These are phyloP conservation scores for Fusarium zealandicum DNA, from an alignment of 2,329 filamentous ascomycete species.

Conservation along the genomic window DNA sequence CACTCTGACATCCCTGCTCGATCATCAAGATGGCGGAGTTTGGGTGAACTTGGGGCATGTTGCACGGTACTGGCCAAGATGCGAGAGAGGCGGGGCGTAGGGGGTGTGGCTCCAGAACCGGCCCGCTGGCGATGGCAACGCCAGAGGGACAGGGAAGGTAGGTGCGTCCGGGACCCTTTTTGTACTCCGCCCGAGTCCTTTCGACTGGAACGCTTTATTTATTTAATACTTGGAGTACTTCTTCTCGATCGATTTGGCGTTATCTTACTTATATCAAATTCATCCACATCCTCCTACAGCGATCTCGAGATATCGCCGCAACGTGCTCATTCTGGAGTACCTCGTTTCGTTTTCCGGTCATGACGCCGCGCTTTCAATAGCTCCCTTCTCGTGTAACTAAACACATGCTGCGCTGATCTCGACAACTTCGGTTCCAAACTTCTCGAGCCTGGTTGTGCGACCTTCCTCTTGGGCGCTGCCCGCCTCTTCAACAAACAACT, in stretches of 20 bases:
- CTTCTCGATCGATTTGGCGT: conserved; percentile 11
- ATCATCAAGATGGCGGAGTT: neutral
- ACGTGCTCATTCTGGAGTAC: conserved; percentile 1
- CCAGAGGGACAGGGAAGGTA: conserved; percentile 21
- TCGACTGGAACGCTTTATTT: neutral
- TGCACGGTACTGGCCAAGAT: conserved; percentile 3
- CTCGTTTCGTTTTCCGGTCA: neutral
- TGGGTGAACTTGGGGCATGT: neutral
- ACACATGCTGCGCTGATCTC: conserved; percentile 14
- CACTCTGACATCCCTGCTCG: conserved; percentile 1
- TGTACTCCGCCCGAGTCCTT: conserved; percentile 35
- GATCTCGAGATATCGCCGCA: neutral
- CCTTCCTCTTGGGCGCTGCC: conserved; percentile 11
- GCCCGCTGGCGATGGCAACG: conserved; percentile 20
- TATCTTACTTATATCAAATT: neutral
- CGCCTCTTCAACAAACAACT: neutral
- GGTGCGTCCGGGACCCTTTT: conserved; percentile 34
- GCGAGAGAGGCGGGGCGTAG: neutral
- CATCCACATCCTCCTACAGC: neutral
- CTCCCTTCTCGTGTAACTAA: neutral
- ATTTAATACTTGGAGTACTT: conserved; percentile 18
- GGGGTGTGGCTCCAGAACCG: conserved; percentile 25
- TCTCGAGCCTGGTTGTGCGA: conserved; percentile 4
- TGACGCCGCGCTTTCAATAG: conserved; percentile 5
- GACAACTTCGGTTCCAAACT: conserved; percentile 2